phyloP scores from a whole-genome alignment of 2,329 filamentous ascomycete genomes.

The Metarhizium brunneum region DNA sequence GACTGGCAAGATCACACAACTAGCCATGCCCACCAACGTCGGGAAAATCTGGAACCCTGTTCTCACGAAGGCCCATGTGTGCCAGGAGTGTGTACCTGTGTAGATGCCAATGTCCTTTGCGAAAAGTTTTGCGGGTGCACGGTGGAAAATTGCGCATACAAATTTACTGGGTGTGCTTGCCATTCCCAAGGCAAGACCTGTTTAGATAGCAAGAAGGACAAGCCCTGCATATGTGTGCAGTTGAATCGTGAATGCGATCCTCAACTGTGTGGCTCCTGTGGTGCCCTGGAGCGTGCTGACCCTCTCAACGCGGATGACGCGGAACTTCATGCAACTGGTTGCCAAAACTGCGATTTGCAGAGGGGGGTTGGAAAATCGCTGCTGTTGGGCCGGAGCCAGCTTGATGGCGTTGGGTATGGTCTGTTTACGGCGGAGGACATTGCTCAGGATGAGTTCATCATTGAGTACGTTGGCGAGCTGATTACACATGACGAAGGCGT shows the following conservation, averaged over 20 bases:
- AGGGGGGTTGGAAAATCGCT: constrained; percentile 56
- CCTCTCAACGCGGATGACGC: constrained; percentile 56
- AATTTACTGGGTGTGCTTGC: constrained; percentile 61
- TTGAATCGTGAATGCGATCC: constrained; percentile 76
- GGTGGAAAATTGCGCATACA: constrained; percentile 47
- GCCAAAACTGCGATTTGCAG: constrained; percentile 66
- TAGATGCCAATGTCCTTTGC: constrained; percentile 51
- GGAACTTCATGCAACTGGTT: constrained; percentile 46
- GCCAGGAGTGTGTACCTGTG: constrained; percentile 52
- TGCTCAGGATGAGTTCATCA: constrained; percentile 60
- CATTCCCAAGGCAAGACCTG: constrained; percentile 51
- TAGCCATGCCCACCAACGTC: constrained; percentile 45
- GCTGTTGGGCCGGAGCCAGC: constrained; percentile 59
- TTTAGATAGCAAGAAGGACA: constrained; percentile 43
- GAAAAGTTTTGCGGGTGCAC: constrained; percentile 64
- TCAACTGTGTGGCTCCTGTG: constrained; percentile 62
- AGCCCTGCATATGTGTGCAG: constrained; percentile 59
- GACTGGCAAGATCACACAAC: constrained; percentile 48
- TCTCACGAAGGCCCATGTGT: constrained; percentile 61
- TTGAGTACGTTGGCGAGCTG: constrained; percentile 73
- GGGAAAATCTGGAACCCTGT: constrained; percentile 55
- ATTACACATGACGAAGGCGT: constrained; percentile 62
- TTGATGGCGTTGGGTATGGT: constrained; percentile 63
- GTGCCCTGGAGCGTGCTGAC: constrained; percentile 58
- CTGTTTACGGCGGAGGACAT: constrained; percentile 64